Evolutionary conservation across 768 basidiomycete species (phyloP), one percentile per base, ranked within the genome.

Genomic region (Pisolithus albus): DNA sequence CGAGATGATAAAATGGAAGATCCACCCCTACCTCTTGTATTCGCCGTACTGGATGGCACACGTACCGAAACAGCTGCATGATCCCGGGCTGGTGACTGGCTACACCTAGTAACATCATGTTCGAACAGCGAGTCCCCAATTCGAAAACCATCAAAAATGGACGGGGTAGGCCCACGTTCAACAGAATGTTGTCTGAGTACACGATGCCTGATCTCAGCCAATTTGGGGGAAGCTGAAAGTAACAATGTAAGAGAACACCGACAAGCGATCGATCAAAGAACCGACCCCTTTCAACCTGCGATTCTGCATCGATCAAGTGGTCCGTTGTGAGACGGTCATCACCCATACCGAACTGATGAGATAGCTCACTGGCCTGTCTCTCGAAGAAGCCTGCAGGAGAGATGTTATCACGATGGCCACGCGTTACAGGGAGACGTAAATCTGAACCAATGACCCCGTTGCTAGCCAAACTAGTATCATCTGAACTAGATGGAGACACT

Each of bases 171-270:
- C n/a, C n/a, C n/a, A n/a, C n/a, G n/a, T n/a, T n/a, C n/a, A n/a
- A n/a, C n/a, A n/a, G n/a, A 53, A 30, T 54, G 66, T 21, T 61
- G 55, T 32, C 65, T 47, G 38, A 63, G 37, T 16, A 65, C 59
- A 41, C 65, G 50, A 6, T 42, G 50, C 28, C 49, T 61, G 6
- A 56, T 54, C 26, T 54, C 47, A 26, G 47, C 23, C 5, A 32
- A 26, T 34, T 34, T 24, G 13, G 41, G 28, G 26, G 43, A 30
- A 45, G 24, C 43, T 45, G 43, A 16, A 28, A 26, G 43, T 28
- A n/a, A n/a, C 5, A 16, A 13, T 21, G 32, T 37, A 47, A 34
- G 34, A 46, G 16, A 5, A 18, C 18, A 34, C 11, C 21, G 4
- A 32, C 46, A 18, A 13, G n/a, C 4, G 15, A 37, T n/a, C 7